Conservation (phyloP, 148 eudicot genomes). For the Vaccinium vitisidaea region DNA sequence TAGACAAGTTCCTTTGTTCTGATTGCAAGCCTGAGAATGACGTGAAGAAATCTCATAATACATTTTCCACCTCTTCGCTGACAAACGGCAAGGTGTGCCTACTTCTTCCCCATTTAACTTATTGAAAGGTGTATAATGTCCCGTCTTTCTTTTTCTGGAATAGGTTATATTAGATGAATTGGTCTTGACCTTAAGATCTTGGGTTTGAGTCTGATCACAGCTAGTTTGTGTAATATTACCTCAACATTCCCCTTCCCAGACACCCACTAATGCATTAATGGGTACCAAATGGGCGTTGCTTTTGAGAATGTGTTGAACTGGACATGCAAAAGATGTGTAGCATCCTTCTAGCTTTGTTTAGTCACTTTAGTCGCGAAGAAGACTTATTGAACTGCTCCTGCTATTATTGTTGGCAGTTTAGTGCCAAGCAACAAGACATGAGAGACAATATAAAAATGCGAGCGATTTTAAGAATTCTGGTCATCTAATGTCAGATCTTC, state of each 20-base stretch:
- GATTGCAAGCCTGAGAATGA: slow-evolving; percentile 75
- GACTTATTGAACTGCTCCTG: not conserved
- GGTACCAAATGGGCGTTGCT: too few species aligned
- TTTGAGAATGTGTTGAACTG: not conserved
- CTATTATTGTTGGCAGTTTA: not conserved
- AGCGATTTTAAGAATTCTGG: slow-evolving; percentile 5
- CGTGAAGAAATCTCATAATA: slow-evolving; percentile 51
- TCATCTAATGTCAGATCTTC: not conserved
- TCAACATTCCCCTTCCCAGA: too few species aligned
- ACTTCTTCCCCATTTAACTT: not conserved
- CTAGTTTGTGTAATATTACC: too few species aligned
- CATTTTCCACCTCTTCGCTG: slow-evolving; percentile 27
- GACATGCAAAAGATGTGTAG: not conserved
- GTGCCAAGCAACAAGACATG: not conserved
- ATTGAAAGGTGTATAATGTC: not conserved
- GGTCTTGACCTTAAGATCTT: not conserved
- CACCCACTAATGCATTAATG: too few species aligned
- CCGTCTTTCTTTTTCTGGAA: not conserved
- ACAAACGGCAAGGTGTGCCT: slow-evolving; percentile 33
- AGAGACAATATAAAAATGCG: not conserved
- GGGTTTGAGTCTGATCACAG: too few species aligned
- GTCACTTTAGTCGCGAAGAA: not conserved
- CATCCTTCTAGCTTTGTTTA: slow-evolving; percentile 8
- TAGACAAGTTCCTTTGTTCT: slow-evolving; percentile 80
- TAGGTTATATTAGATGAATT: not conserved